phyloP scores from a whole-genome alignment of 2,329 filamentous ascomycete species.

The Colletotrichum horii region DNA sequence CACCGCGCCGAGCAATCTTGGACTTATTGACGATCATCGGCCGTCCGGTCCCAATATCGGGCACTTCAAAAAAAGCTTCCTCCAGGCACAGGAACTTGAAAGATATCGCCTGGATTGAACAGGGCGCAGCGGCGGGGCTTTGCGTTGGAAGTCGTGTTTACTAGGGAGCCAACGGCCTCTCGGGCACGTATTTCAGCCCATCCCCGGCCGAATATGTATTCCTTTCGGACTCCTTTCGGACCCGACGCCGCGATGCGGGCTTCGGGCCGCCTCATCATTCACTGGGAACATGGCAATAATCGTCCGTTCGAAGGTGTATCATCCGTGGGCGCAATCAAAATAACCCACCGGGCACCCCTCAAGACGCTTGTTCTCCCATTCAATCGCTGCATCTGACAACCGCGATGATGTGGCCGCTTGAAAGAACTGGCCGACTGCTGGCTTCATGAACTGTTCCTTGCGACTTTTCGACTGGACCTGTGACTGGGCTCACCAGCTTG shows the following conservation, averaged over 20 bases:
- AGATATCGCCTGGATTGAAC: background rate
- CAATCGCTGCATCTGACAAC: background rate
- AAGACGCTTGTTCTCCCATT: background rate
- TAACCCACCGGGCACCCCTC: rapidly evolving
- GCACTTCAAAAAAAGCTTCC: background rate
- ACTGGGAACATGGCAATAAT: background rate
- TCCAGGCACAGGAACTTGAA: rapidly evolving
- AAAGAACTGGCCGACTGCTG: background rate
- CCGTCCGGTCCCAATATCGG: background rate
- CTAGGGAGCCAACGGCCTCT: background rate
- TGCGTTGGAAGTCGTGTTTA: background rate
- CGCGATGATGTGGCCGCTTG: rapidly evolving
- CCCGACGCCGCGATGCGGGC: background rate
- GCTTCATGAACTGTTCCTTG: background rate
- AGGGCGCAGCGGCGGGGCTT: rapidly evolving
- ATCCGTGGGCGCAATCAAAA: background rate
- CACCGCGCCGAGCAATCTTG: background rate
- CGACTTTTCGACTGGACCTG: background rate
- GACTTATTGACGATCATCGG: background rate
- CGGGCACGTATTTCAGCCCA: background rate
- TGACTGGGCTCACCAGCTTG: no score
- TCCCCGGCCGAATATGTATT: background rate
- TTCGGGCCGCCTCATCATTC: background rate
- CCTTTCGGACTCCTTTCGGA: background rate
- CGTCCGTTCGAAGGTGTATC: background rate